Evolutionary conservation across 2,329 filamentous ascomycete species (phyloP), one percentile per base, ranked within the genome.

Genomic region (Chaetomium sp.): DNA sequence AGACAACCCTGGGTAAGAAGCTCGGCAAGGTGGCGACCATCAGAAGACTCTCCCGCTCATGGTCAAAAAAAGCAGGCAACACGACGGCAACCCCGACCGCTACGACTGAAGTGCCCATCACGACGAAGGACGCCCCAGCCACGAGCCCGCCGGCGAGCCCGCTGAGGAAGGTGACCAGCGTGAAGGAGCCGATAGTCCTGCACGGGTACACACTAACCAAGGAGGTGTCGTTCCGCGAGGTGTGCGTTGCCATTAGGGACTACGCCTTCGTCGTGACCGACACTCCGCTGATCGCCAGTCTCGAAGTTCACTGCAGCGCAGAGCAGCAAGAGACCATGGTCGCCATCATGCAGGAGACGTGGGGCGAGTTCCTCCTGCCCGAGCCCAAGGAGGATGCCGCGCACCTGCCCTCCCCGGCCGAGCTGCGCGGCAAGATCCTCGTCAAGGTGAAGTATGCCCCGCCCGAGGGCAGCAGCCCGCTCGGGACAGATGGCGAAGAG

Each of bases 131-230:
- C 9, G 63, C 58, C 19, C 35, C 12, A 19, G 47, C 54, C 59
- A 33, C 60, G n/a, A 49, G 12, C 9, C 42, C n/a, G 10, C 56
- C 64, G 5, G 57, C 42, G 4, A 63, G 50, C 19, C 51, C 67
- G 9, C 35, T 58, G 16, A 70, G 60, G 61, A 70, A 64, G 62
- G 67, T 55, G n/a, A 13, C 57, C 31, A 66, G 65, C 64, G 45
- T 77, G 4, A 71, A 82, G 16, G 93, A 96, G 74, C 93, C 93
- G 0, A 83, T 88, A 47, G 93, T 97, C 1, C 81, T 94, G 8
- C 93, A 97, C 75, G 93, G 92, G 1, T 92, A 96, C 76, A 98
- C 95, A 0, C 83, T 97, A 23, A 99, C 95, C 19, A 93, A 91
- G 70, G 90, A 95, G 66, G 87, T 97, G 47, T 84, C 90, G 0